A percentile compares a stretch with the other conserved stretches of the same genome.
Evolutionary conservation across 176 grass and related monocot species (phyloP).

Genomic region (Carex littledalei): DNA sequence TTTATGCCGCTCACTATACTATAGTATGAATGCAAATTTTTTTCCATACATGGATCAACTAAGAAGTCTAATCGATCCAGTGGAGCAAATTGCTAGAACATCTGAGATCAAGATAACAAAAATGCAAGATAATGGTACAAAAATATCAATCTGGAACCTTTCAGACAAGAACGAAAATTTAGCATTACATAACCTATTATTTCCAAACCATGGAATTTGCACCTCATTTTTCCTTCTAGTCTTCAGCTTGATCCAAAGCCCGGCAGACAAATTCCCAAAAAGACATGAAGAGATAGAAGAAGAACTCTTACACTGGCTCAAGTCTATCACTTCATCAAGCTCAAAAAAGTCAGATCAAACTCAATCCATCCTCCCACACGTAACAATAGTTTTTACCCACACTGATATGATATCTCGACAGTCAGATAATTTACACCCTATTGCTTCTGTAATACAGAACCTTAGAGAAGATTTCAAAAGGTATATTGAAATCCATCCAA

Average conservation of each 20-base stretch:
- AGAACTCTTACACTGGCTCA: conserved; percentile 80
- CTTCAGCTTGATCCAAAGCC: conserved; percentile 59
- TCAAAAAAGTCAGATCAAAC: conserved; percentile 18
- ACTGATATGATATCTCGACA: conserved; percentile 59
- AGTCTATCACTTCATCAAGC: conserved; percentile 44
- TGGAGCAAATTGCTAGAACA: conserved; percentile 49
- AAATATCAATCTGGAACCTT: conserved; percentile 72
- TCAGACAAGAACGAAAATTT: conserved; percentile 46
- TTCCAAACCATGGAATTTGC: conserved; percentile 43
- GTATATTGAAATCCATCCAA: conserved; percentile 78
- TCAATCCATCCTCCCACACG: conserved; percentile 38
- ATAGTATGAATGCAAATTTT: conserved; percentile 51
- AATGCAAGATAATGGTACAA: conserved; percentile 60
- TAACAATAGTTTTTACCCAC: conserved; percentile 75
- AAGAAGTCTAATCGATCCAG: conserved; percentile 41
- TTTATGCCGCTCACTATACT: conserved; percentile 62
- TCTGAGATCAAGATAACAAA: conserved; percentile 45
- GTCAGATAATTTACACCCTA: conserved; percentile 42
- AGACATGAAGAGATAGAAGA: conserved; percentile 55
- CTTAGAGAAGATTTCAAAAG: conserved; percentile 71
- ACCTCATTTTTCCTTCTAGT: conserved; percentile 76
- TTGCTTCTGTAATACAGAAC: conserved; percentile 56
- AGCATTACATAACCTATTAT: conserved; percentile 60
- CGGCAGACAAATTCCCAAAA: conserved; percentile 55
- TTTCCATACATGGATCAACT: conserved; percentile 36